phyloP scores from a whole-genome alignment of 331 rosid species.

The Malus hybrid region DNA sequence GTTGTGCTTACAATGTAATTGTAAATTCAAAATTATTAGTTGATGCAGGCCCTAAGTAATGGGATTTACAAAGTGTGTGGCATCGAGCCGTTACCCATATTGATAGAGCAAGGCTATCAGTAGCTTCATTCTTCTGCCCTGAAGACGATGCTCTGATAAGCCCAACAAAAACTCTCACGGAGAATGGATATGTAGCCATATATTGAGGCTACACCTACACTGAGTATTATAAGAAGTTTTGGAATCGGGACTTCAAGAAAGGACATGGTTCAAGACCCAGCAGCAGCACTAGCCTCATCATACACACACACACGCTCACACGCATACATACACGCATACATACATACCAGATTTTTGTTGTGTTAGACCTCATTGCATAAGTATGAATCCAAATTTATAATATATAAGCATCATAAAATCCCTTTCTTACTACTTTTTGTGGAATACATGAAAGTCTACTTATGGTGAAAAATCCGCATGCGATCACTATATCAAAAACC shows the following conservation, averaged over 20 bases:
- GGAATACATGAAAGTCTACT: too few relatives aligned
- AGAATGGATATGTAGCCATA: conserved; percentile 33
- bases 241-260: conserved; percentile 71
- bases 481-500: conserved; percentile 16
- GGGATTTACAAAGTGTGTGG: conserved; percentile 88
- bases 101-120: conserved; percentile 72
- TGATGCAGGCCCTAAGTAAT: conserved; percentile 72
- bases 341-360: too few relatives aligned
- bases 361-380: too few relatives aligned
- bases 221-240: conserved; percentile 70
- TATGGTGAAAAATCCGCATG: background rate
- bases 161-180: conserved; percentile 47
- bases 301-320: too few relatives aligned
- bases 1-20: too few relatives aligned
- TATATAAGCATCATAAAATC: too few relatives aligned
- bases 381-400: too few relatives aligned
- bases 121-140: conserved; percentile 83
- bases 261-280: conserved; percentile 54
- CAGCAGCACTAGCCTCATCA: background rate
- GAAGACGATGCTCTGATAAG: conserved; percentile 46
- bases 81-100: conserved; percentile 72
- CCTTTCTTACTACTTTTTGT: too few relatives aligned
- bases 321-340: too few relatives aligned
- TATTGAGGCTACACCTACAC: conserved; percentile 62
- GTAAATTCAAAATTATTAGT: too few relatives aligned